A percentile compares a stretch with the other conserved stretches of the same genome.
Evolutionary conservation across 1,139 yeast genomes (phyloP).

Genomic region (Scheffersomyces cryptocercus): DNA sequence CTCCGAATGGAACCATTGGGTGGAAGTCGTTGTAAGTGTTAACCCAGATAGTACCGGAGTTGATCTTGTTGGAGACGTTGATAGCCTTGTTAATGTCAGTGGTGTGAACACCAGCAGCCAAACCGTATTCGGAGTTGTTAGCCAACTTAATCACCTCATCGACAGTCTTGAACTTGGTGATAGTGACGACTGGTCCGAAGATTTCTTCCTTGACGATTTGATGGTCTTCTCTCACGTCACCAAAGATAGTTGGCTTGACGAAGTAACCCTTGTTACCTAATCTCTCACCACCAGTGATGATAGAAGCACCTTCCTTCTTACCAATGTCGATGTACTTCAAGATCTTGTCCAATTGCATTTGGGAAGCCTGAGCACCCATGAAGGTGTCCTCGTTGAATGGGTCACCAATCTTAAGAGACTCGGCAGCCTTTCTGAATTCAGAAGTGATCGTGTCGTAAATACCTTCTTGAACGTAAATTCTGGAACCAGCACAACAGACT

Average conservation of each 20-base stretch:
- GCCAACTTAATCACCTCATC: conserved; percentile 73
- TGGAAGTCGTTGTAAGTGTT: conserved; percentile 86
- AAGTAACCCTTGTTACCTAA: conserved; percentile 70
- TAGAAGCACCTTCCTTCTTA: conserved; percentile 70
- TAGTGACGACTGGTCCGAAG: conserved; percentile 82
- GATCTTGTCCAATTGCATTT: conserved; percentile 73
- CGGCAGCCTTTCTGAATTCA: conserved; percentile 60
- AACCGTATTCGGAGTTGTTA: conserved; percentile 75
- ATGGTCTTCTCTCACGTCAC: conserved; percentile 67
- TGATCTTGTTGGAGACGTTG: conserved; percentile 63
- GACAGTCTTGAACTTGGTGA: conserved; percentile 68
- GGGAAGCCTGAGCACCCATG: conserved; percentile 88
- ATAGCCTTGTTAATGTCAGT: conserved; percentile 42
- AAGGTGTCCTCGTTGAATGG: conserved; percentile 71
- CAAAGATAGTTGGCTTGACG: conserved; percentile 76
- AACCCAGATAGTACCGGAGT: conserved; percentile 85
- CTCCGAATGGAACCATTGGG: conserved; percentile 81
- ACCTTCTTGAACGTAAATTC: conserved; percentile 75
- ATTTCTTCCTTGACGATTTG: conserved; percentile 78
- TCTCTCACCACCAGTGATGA: conserved; percentile 79
- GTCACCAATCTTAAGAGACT: conserved; percentile 63
- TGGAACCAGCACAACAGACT: conserved; percentile 86
- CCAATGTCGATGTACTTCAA: conserved; percentile 73
- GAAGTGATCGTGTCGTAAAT: conserved; percentile 67
- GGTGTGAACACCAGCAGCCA: conserved; percentile 87